Percentiles rank a stretch among this genome's conserved stretches.
Conservation (phyloP, 2,329 filamentous ascomycete species). For the Ophiognomonia clavigignenti-juglandacearum region DNA sequence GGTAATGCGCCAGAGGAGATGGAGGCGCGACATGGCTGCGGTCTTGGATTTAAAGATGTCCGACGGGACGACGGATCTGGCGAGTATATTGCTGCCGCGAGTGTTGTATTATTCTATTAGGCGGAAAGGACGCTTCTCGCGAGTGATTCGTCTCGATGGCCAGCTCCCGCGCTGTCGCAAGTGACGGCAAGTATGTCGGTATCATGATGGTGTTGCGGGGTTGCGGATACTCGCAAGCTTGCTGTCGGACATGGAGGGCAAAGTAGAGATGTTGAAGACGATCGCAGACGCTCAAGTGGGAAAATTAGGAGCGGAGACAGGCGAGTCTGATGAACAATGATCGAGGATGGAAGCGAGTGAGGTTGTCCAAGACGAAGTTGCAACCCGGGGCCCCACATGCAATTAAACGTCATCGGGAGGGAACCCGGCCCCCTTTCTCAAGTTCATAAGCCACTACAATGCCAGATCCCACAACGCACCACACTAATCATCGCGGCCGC, state of each 20-base stretch:
- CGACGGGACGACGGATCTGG: no score
- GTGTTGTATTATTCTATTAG: constrained; percentile 12
- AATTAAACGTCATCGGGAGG: constrained; percentile 14
- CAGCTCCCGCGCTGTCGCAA: constrained; percentile 15
- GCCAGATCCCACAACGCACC: no score
- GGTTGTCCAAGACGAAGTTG: constrained; percentile 2
- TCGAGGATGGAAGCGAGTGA: background rate
- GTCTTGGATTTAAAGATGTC: no score
- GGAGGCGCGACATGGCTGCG: constrained; percentile 20
- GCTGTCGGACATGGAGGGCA: constrained; percentile 11
- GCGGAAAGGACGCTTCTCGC: constrained; percentile 1
- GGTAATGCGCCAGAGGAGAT: constrained; percentile 69
- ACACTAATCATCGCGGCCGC: no score
- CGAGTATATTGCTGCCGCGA: no score
- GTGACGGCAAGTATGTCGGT: constrained; percentile 12
- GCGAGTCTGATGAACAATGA: background rate
- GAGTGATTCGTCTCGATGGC: constrained; percentile 9
- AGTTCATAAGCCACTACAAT: no score
- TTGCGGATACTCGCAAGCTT: background rate
- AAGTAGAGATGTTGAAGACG: constrained; percentile 3
- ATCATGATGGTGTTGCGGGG: constrained; percentile 16
- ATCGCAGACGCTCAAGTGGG: no score
- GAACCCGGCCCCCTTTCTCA: background rate
- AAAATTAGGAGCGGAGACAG: background rate
- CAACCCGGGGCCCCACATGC: constrained; percentile 12